phyloP scores from a whole-genome alignment of 768 basidiomycete species.

The Boletus rubropictus region DNA sequence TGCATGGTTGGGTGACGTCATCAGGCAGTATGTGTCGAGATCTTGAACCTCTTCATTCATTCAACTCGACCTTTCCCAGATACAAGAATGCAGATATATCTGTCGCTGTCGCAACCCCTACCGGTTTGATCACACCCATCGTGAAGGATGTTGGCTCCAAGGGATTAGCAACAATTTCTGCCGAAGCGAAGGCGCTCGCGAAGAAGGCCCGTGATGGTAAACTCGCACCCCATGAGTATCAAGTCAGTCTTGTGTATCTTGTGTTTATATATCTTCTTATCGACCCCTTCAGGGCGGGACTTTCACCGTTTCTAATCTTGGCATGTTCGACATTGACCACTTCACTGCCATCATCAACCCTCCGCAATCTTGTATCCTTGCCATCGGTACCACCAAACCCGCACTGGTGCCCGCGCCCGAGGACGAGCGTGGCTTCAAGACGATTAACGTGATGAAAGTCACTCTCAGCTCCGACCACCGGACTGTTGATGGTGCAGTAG shows the following conservation, averaged over 20 bases:
- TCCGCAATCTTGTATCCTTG: slow-evolving; percentile 96
- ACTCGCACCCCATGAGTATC: slow-evolving; percentile 91
- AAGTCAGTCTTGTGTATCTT: slow-evolving; percentile 43
- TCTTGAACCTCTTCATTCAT: neutral
- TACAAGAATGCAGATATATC: slow-evolving; percentile 98
- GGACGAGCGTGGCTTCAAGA: slow-evolving; percentile 94
- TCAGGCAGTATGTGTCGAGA: slow-evolving; percentile 70
- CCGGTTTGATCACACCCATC: slow-evolving; percentile 95
- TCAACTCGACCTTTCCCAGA: slow-evolving; percentile 33
- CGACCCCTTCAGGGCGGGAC: slow-evolving; percentile 71
- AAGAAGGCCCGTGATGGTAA: slow-evolving; percentile 97
- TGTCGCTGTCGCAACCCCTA: slow-evolving; percentile 93
- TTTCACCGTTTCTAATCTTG: slow-evolving; percentile 98
- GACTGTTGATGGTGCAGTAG: slow-evolving; percentile 93
- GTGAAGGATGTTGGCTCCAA: slow-evolving; percentile 89
- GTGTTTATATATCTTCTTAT: neutral
- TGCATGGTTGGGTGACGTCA: slow-evolving; percentile 93
- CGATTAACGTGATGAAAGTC: slow-evolving; percentile 87
- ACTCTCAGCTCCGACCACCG: slow-evolving; percentile 95
- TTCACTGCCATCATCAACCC: slow-evolving; percentile 99
- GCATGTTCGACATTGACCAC: slow-evolving; percentile 93
- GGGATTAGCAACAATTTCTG: slow-evolving; percentile 87
- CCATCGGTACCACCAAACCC: slow-evolving; percentile 83
- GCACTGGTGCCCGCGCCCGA: slow-evolving; percentile 82
- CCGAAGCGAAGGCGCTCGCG: slow-evolving; percentile 87